These are phyloP conservation scores for Suhomyces maxii DNA, from an alignment of 1,139 yeast genomes.

Conservation along the genomic window DNA sequence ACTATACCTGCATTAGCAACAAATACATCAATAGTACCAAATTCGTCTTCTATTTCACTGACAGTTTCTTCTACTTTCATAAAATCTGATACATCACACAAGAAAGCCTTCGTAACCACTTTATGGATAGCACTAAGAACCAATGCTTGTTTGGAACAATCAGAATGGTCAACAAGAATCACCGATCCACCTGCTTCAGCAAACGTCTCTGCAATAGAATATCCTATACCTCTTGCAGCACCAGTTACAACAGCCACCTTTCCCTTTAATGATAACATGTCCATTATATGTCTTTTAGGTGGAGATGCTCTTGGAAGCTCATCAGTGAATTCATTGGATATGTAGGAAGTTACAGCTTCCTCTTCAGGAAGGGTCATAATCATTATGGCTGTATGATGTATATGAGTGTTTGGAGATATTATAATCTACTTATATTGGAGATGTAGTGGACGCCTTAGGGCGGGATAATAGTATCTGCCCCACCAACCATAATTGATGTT, in stretches of 20 bases:
- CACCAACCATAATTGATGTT: too few relatives aligned
- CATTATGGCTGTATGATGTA: neutral
- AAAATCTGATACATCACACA: constrained; percentile 5
- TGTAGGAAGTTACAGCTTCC: constrained; percentile 26
- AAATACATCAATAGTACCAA: constrained; percentile 9
- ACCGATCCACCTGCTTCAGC: constrained; percentile 38
- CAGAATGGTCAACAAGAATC: constrained; percentile 12
- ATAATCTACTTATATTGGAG: neutral
- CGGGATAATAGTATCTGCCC: neutral
- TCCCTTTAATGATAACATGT: constrained; percentile 29
- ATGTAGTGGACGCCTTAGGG: neutral
- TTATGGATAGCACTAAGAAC: neutral
- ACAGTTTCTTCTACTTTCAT: constrained; percentile 2
- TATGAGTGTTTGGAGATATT: too few relatives aligned
- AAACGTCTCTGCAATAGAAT: constrained; percentile 37
- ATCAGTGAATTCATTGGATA: constrained; percentile 24
- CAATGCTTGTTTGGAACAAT: constrained; percentile 1
- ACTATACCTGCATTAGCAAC: constrained; percentile 11
- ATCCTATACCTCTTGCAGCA: constrained; percentile 44
- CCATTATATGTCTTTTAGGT: constrained; percentile 11
- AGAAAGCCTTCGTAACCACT: constrained; percentile 9
- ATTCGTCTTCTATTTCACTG: neutral
- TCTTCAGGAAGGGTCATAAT: constrained; percentile 8
- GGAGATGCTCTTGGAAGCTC: constrained; percentile 17
- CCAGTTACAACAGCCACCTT: constrained; percentile 44